phyloP scores from a whole-genome alignment of 768 basidiomycete genomes.

The Tubosaeta sp. region DNA sequence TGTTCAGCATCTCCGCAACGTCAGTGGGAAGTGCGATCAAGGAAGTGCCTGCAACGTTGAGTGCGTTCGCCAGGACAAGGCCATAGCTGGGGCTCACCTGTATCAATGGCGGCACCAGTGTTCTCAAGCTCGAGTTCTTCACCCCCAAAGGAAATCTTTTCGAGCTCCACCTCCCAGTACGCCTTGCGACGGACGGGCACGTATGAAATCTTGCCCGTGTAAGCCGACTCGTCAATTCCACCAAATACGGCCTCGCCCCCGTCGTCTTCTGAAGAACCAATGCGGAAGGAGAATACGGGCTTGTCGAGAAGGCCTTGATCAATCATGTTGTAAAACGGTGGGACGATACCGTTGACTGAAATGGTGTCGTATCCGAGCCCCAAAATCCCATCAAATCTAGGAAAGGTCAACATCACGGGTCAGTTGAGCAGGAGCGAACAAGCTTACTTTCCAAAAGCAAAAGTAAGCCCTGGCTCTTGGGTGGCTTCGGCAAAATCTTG shows the following conservation, averaged over 20 bases:
- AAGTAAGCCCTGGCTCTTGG: constrained; percentile 94
- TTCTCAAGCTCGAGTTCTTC: constrained; percentile 88
- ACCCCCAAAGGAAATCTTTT: constrained; percentile 79
- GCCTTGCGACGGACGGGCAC: constrained; percentile 92
- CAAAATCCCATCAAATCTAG: constrained; percentile 90
- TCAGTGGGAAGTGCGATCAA: constrained; percentile 92
- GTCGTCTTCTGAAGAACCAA: constrained; percentile 82
- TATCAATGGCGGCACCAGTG: constrained; percentile 92
- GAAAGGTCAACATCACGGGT: background rate
- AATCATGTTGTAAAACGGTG: constrained; percentile 95
- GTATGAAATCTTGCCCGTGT: constrained; percentile 76
- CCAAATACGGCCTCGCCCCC: constrained; percentile 92
- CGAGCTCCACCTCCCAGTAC: constrained; percentile 97
- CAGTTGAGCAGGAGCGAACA: background rate
- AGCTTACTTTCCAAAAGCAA: constrained; percentile 90
- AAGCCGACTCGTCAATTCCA: constrained; percentile 75
- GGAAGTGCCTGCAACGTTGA: constrained; percentile 63
- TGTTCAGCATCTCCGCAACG: constrained; percentile 96
- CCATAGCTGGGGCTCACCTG: constrained; percentile 45
- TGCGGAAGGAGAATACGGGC: constrained; percentile 91
- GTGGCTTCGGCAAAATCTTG: constrained; percentile 95
- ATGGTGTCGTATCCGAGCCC: constrained; percentile 96
- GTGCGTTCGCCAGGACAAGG: background rate
- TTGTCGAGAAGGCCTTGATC: constrained; percentile 73
- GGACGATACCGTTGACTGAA: constrained; percentile 85